These are phyloP conservation scores for Monosporascus sp. DNA, from an alignment of 2,329 filamentous ascomycete species.

Conservation along the genomic window DNA sequence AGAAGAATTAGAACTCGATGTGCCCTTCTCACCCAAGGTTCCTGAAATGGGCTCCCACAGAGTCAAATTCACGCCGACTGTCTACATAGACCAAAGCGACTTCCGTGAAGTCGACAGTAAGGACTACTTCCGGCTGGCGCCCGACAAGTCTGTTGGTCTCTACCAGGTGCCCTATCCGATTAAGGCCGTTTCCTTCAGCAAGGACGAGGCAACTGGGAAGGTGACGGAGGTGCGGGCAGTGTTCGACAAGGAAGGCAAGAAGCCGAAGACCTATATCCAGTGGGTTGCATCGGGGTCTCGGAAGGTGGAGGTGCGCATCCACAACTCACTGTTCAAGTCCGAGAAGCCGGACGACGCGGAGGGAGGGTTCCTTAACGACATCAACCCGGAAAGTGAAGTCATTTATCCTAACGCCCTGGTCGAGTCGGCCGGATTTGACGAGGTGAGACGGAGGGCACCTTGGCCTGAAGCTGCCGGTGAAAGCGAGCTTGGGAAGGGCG, in stretches of 20 bases:
- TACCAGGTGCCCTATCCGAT: slow-evolving; percentile 67
- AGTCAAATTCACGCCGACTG: slow-evolving; percentile 63
- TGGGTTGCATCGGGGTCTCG: slow-evolving; percentile 74
- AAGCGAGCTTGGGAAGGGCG: slow-evolving; percentile 54
- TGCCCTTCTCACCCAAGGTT: slow-evolving; percentile 81
- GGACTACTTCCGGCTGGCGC: slow-evolving; percentile 75
- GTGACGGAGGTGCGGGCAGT: slow-evolving; percentile 63
- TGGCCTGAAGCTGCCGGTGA: slow-evolving; percentile 80
- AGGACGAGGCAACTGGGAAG: slow-evolving; percentile 56
- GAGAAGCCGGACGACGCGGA: slow-evolving; percentile 73
- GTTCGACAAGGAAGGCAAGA: slow-evolving; percentile 66
- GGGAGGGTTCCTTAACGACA: slow-evolving; percentile 76
- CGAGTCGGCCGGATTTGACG: slow-evolving; percentile 70
- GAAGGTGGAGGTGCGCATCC: slow-evolving; percentile 70
- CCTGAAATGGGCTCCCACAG: slow-evolving; percentile 59
- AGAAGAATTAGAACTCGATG: slow-evolving; percentile 61
- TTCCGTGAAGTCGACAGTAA: slow-evolving; percentile 69
- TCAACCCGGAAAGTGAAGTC: slow-evolving; percentile 79
- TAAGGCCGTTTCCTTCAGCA: slow-evolving; percentile 62
- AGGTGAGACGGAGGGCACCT: slow-evolving; percentile 67
- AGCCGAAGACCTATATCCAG: slow-evolving; percentile 81
- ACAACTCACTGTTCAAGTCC: slow-evolving; percentile 81
- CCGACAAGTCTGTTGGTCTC: slow-evolving; percentile 68
- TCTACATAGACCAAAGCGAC: slow-evolving; percentile 81
- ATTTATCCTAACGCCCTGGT: slow-evolving; percentile 75